Base-by-base conservation (phyloP, 345 rosid genomes). In the Aquilaria sinensis region DNA sequence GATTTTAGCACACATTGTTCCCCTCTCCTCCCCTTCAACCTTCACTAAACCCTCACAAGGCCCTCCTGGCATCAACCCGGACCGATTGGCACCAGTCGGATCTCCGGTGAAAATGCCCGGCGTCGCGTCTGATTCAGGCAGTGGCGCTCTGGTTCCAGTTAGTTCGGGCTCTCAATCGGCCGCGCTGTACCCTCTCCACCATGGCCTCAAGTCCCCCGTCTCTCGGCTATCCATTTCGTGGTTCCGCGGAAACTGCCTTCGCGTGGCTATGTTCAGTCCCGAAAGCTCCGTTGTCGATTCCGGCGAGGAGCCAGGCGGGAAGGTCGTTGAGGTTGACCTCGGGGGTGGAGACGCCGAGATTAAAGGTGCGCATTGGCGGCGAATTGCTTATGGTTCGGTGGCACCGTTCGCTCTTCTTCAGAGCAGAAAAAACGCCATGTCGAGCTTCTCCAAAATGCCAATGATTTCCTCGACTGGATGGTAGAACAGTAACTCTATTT, bases 401-500 rank as follows among this genome's bases (percentile, higher is more conserved):
- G 72, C 96, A n/a, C 96, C 97, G 3, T 94, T 82, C 37, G 95
- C 99, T 53, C 88, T 85, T 62, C 82, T 94, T 14, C 96, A 94
- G 72, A 90, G 92, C 67, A 80, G 96, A 41, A 86, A 80, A 58
- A 90, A 81, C 73, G 78, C 95, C 5, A 51, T 69, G 62, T 80
- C 72, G 10, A 66, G 80, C 65, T 77, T 88, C 57, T 81, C 81
- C 46, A 90, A 71, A 65, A 79, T 86, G 74, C 79, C 85, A 61
- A 65, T 69, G 46, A 76, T 70, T 61, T 61, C 85, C 4, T 80
- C 92, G 33, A 80, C 86, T 37, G 43, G 7, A 37, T 37, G 29
- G 43, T 37, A 37, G 43, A 37, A 37, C 43, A 37, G 8, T 37
- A 4, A 37, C 43, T 37, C 43, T 37, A 9, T 37, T 37, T 1